Conservation (phyloP, 805 yeast genomes). For the Candida stauntonica region DNA sequence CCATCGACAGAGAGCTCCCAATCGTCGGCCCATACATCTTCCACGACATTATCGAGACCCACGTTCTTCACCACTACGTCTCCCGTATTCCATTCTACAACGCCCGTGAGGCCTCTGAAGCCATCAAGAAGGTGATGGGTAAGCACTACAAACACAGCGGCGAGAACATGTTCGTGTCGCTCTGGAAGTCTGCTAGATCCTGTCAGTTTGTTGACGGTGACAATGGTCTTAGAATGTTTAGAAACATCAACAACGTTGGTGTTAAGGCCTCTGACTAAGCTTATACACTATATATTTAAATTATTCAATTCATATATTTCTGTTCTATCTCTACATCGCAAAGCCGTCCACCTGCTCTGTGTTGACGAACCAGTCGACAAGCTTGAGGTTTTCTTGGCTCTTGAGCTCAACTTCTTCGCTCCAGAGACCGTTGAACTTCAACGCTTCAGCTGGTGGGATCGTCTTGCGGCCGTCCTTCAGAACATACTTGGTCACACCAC, state of each 20-base stretch:
- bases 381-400: constrained; percentile 35
- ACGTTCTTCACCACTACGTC: constrained; percentile 80
- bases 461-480: constrained; percentile 77
- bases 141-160: constrained; percentile 62
- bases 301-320: not conserved
- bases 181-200: constrained; percentile 55
- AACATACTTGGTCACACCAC: constrained; percentile 74
- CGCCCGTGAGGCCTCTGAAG: constrained; percentile 72
- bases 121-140: constrained; percentile 82
- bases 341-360: constrained; percentile 33
- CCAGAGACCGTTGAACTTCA: constrained; percentile 52
- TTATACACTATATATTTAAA: constrained; percentile 1
- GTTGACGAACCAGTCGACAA: constrained; percentile 36
- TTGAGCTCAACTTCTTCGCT: constrained; percentile 45
- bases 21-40: constrained; percentile 63
- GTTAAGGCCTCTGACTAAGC: constrained; percentile 27
- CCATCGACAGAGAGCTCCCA: constrained; percentile 59
- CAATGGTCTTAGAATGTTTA: constrained; percentile 60
- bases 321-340: constrained; percentile 4
- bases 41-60: constrained; percentile 91
- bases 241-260: constrained; percentile 50
- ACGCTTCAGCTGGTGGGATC: constrained; percentile 56
- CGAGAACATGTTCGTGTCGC: constrained; percentile 52
- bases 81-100: constrained; percentile 86
- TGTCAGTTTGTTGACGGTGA: constrained; percentile 74